These are phyloP conservation scores for Dictyophora rubrovolvata DNA, from an alignment of 768 basidiomycete genomes.

Conservation along the genomic window DNA sequence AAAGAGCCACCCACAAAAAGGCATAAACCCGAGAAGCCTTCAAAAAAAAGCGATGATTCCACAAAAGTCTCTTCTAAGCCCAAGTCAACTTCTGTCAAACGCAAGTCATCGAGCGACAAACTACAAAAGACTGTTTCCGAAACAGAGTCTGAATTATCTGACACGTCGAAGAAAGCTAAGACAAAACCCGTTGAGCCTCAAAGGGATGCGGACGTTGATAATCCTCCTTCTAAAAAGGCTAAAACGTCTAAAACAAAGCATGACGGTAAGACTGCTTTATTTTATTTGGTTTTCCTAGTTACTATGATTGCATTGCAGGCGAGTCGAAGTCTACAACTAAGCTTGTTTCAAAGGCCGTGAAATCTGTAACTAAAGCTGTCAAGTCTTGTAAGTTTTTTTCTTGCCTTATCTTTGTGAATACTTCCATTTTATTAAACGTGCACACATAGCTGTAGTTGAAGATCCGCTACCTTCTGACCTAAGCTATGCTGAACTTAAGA, in stretches of 20 bases:
- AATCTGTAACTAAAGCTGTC: background rate
- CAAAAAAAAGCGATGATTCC: background rate
- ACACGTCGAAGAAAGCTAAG: background rate
- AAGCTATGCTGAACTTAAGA: no score
- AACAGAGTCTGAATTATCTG: no score
- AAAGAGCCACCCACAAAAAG: background rate
- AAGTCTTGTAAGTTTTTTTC: background rate
- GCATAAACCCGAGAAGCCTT: background rate
- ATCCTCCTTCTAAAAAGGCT: background rate
- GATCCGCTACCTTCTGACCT: no score
- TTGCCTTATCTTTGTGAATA: no score
- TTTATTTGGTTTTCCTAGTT: background rate
- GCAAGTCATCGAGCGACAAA: background rate
- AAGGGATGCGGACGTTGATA: background rate
- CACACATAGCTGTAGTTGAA: no score
- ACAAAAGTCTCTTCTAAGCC: background rate
- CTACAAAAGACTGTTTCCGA: no score
- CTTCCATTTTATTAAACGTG: no score
- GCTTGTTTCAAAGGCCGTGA: background rate
- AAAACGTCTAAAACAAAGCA: background rate
- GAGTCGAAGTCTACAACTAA: background rate
- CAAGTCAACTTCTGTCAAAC: no score
- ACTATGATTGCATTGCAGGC: background rate
- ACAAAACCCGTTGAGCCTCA: background rate
- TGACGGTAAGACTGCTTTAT: background rate